Conservation (phyloP, 1,284 basidiomycete species). For the Porogramme epimiltina region DNA sequence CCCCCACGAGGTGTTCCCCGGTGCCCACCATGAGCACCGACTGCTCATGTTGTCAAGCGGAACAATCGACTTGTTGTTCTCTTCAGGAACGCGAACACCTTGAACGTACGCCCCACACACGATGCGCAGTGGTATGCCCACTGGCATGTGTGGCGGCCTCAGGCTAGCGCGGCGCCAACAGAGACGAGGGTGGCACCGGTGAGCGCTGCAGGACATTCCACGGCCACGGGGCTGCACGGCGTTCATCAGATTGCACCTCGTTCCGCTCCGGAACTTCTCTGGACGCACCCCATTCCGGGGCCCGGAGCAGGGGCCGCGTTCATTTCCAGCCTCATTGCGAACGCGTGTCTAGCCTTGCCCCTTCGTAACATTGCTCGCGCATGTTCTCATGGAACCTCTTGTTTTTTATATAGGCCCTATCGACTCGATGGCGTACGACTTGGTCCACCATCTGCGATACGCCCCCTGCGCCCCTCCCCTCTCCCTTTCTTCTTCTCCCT, state of each 20-base stretch:
- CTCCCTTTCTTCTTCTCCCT: slow-evolving; percentile 3
- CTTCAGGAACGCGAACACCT: too few species aligned
- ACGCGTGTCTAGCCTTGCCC: slow-evolving; percentile 16
- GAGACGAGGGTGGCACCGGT: too few species aligned
- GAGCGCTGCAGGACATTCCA: too few species aligned
- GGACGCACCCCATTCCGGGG: slow-evolving; percentile 6
- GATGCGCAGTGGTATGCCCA: too few species aligned
- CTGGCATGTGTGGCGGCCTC: too few species aligned
- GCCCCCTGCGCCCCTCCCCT: slow-evolving; percentile 1
- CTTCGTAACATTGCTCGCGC: slow-evolving; percentile 20
- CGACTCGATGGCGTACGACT: slow-evolving; percentile 16
- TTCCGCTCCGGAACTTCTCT: slow-evolving; percentile 7
- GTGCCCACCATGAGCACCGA: too few species aligned
- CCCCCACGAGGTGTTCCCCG: too few species aligned
- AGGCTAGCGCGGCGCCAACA: too few species aligned
- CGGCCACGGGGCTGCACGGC: slow-evolving; percentile 16
- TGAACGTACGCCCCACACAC: too few species aligned
- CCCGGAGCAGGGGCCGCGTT: slow-evolving; percentile 12
- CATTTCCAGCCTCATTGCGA: slow-evolving; percentile 20
- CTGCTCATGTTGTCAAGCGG: too few species aligned
- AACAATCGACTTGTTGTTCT: too few species aligned
- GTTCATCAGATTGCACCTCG: slow-evolving; percentile 12
- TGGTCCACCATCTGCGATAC: slow-evolving; percentile 21
- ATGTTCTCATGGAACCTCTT: slow-evolving; percentile 8
- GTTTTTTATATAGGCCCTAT: slow-evolving; percentile 17